Evolutionary conservation across 148 eudicot genomes (phyloP), one percentile per base, ranked within the genome.

Genomic region (Rhododendron williamsianum): DNA sequence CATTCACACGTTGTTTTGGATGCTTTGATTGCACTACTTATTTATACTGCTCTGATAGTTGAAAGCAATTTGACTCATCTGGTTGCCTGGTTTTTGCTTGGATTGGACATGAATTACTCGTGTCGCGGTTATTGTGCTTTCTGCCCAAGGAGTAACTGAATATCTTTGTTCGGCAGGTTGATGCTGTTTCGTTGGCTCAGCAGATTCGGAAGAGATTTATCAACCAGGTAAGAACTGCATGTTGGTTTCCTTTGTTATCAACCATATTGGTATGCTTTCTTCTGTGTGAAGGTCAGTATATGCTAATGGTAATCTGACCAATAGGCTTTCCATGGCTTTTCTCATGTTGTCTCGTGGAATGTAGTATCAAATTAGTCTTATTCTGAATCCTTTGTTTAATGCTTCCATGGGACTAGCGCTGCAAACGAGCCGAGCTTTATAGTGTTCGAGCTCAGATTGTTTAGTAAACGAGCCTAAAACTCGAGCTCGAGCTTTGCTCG

Each of bases 161-260:
- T 90, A 4, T 78, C 49, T 86, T 89, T 76, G 19, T 30, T 87
- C 69, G 79, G 89, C 86, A 95, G 98, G 88, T 97, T 60, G 99
- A 97, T 93, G 99, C 99, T 80, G 92, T 91, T 84, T 87, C 71
- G 76, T 89, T 97, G 86, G 65, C 92, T 60, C 90, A 94, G 89
- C 92, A 92, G 88, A 86, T 97, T 33, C 91, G 90, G 85, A 92
- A 86, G 88, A 92, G 94, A 87, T 94, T 92, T 84, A 74, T 74
- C 67, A 92, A 94, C 86, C 99, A 97, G 95, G 99, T 91, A 85
- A 91, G 90, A 74, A 85, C 51, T 83, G 78, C 56, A 63, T 83
- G 88, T 77, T 18, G 6, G 80, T 67, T 83, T 71, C 71, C 69
- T 43, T 52, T 43, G 1, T 83, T 83, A 45, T 71, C 54, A 51